Conservation (phyloP, 345 rosid species). For the Carallia brachiata region DNA sequence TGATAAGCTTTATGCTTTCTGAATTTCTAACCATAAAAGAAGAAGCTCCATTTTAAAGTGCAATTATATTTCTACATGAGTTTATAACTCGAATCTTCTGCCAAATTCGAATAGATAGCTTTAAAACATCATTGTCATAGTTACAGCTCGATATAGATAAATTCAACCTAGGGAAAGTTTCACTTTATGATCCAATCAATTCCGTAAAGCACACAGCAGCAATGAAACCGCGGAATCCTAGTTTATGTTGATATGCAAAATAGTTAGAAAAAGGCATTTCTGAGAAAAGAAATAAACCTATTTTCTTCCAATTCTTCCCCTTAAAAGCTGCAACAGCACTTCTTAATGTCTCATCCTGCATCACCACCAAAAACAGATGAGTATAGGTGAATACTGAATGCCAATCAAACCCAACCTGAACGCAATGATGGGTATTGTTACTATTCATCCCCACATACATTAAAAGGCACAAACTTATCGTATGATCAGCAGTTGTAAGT, state of each 20-base stretch:
- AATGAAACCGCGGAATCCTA: neutral
- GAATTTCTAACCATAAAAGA: neutral
- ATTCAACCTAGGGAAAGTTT: too few relatives aligned
- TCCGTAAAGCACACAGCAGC: neutral
- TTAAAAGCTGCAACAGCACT: conserved; percentile 65
- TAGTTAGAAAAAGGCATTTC: conserved; percentile 7
- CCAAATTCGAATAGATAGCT: neutral
- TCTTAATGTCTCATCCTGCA: conserved; percentile 87
- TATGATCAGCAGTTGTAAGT: too few relatives aligned
- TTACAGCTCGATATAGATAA: too few relatives aligned
- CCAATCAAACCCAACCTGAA: too few relatives aligned
- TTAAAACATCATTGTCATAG: neutral
- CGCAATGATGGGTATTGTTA: too few relatives aligned
- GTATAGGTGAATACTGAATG: neutral
- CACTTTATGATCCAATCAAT: too few relatives aligned
- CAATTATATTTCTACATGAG: neutral
- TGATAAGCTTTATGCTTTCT: neutral
- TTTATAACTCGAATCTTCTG: neutral
- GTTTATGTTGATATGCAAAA: neutral
- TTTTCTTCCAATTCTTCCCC: conserved; percentile 91
- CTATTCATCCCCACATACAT: too few relatives aligned
- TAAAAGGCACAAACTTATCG: too few relatives aligned
- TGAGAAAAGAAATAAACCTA: conserved; percentile 45
- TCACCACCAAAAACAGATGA: neutral
- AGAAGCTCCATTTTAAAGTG: neutral